A percentile compares a stretch with the other conserved stretches of the same genome.
These are phyloP conservation scores for Gossypium trilobum DNA, from an alignment of 441 rosid species.

Conservation along the genomic window DNA sequence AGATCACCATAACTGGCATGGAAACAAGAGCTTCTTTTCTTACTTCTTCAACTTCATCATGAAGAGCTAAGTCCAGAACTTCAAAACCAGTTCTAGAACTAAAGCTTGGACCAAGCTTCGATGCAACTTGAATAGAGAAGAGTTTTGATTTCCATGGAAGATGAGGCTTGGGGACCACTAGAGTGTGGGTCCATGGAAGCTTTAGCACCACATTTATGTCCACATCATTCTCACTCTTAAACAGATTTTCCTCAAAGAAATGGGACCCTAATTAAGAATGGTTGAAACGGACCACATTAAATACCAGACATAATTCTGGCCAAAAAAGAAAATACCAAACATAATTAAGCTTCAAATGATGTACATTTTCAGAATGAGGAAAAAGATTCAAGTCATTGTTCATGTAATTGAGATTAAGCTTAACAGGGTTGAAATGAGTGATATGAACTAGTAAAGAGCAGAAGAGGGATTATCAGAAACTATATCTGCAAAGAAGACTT, in stretches of 20 bases:
- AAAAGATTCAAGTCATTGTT: neutral
- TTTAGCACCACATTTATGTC: conserved; percentile 48
- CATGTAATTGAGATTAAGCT: conserved; percentile 4
- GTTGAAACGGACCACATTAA: neutral
- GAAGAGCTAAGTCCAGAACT: conserved; percentile 60
- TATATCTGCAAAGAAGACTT: conserved; percentile 5
- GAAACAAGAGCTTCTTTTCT: conserved; percentile 62
- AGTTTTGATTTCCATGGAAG: conserved; percentile 55
- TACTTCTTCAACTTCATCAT: conserved; percentile 74
- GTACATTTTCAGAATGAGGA: neutral
- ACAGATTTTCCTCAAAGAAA: conserved; percentile 37
- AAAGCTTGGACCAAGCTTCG: conserved; percentile 55
- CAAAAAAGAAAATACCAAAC: neutral
- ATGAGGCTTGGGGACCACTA: conserved; percentile 34
- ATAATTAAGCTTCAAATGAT: neutral
- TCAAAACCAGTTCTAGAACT: conserved; percentile 40
- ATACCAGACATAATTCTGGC: neutral
- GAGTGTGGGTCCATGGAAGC: conserved; percentile 71
- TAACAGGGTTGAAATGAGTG: neutral
- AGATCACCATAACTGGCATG: conserved; percentile 59
- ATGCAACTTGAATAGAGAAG: conserved; percentile 53
- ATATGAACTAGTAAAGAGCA: neutral
- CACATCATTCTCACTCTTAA: conserved; percentile 29
- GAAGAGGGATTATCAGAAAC: neutral
- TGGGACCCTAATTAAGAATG: conserved; percentile 29